phyloP scores from a whole-genome alignment of 1,284 basidiomycete species.

The Laetiporus sulphureus region DNA sequence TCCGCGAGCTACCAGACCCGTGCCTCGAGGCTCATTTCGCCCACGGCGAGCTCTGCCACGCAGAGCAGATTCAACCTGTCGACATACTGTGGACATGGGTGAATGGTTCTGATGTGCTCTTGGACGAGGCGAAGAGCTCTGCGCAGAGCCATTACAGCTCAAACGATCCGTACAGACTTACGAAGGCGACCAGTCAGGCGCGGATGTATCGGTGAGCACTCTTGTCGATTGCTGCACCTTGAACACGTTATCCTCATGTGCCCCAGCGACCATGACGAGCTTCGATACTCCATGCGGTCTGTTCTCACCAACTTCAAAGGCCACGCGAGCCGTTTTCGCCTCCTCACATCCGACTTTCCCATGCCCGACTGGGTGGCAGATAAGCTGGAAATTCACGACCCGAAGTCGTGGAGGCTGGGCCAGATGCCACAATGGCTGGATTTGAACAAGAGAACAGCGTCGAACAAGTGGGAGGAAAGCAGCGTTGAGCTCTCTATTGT shows the following conservation, averaged over 20 bases:
- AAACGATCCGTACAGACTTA: slow-evolving; percentile 20
- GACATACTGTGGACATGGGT: slow-evolving; percentile 27
- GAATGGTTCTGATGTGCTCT: slow-evolving; percentile 23
- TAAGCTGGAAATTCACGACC: neutral
- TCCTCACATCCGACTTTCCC: slow-evolving; percentile 24
- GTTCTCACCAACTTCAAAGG: slow-evolving; percentile 20
- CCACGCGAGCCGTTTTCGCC: slow-evolving; percentile 17
- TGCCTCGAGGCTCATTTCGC: slow-evolving; percentile 22
- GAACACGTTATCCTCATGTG: neutral
- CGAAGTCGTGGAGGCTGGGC: slow-evolving; percentile 6
- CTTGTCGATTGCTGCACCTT: neutral
- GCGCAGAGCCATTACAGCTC: slow-evolving; percentile 10
- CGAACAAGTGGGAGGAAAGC: slow-evolving; percentile 9
- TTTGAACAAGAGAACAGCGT: slow-evolving; percentile 1
- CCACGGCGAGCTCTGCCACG: slow-evolving; percentile 17
- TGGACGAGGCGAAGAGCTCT: slow-evolving; percentile 13
- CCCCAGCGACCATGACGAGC: slow-evolving; percentile 23
- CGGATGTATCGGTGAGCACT: slow-evolving; percentile 22
- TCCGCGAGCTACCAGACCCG: slow-evolving; percentile 16
- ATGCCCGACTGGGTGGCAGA: slow-evolving; percentile 9
- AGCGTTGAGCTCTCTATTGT: slow-evolving; percentile 18
- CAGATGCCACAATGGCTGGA: slow-evolving; percentile 11
- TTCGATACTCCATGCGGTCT: slow-evolving; percentile 24
- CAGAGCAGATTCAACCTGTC: slow-evolving; percentile 12
- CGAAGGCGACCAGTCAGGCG: slow-evolving; percentile 15